A percentile compares a stretch with the other conserved stretches of the same genome.
Evolutionary conservation across 2,329 filamentous ascomycete genomes (phyloP).

Genomic region (Leptographium lundbergii): DNA sequence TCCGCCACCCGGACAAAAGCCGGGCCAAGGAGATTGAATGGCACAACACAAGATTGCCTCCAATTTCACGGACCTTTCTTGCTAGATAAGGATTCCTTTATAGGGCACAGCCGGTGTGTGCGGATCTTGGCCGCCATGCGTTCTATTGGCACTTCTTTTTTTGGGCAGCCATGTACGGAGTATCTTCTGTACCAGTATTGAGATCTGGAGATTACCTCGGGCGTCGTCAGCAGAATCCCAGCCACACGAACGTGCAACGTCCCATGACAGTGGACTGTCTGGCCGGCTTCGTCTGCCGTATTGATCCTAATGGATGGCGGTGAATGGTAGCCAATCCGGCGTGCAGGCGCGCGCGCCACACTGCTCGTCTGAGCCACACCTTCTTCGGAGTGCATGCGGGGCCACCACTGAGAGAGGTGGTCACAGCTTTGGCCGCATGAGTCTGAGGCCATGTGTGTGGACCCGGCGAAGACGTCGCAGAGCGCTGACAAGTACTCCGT

Average conservation of each 20-base stretch:
- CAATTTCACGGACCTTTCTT: background rate
- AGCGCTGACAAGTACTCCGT: background rate
- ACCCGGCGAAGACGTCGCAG: background rate
- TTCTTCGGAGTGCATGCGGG: background rate
- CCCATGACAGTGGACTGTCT: background rate
- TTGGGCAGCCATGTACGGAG: too few relatives aligned
- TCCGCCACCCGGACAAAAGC: too few relatives aligned
- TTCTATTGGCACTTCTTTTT: too few relatives aligned
- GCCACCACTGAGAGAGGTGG: constrained; percentile 1
- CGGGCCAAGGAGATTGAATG: too few relatives aligned
- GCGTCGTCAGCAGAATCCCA: too few relatives aligned
- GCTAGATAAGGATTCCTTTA: too few relatives aligned
- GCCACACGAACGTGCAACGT: too few relatives aligned
- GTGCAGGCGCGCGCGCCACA: background rate
- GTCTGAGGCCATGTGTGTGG: constrained; percentile 4
- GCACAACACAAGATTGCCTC: background rate
- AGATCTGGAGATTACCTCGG: too few relatives aligned
- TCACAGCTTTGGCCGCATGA: constrained; percentile 11
- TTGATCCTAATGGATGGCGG: background rate
- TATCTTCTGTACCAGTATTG: too few relatives aligned
- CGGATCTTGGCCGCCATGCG: too few relatives aligned
- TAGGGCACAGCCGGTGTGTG: background rate
- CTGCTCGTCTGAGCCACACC: background rate
- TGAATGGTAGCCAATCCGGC: background rate
- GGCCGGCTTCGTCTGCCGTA: background rate